Percentiles rank a stretch among this genome's conserved stretches.
Evolutionary conservation across 352 stramenopile genomes (phyloP).

Genomic region (Phytopythium helicoides): DNA sequence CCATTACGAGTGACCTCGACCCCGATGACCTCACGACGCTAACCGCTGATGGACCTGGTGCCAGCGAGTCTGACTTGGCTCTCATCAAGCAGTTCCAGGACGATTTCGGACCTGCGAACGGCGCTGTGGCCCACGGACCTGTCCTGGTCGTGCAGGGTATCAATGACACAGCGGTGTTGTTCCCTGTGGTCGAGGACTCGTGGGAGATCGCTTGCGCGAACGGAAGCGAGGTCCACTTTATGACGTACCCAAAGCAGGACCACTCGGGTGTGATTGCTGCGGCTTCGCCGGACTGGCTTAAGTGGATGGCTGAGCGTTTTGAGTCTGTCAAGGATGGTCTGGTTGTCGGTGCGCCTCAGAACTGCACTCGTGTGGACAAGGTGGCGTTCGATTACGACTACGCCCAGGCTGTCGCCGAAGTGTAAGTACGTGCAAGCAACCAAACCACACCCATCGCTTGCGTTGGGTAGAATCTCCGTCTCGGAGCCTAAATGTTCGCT

Average conservation of each 20-base stretch:
- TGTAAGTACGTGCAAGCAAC: no score
- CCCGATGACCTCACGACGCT: slow-evolving; percentile 5
- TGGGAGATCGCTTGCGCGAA: slow-evolving; percentile 4
- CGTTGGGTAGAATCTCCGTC: slow-evolving; percentile 60
- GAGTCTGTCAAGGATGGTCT: background rate
- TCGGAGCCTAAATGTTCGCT: no score
- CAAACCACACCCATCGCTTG: no score
- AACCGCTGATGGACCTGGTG: background rate
- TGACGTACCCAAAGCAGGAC: slow-evolving; percentile 13
- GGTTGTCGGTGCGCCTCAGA: background rate
- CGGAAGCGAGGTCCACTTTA: slow-evolving; percentile 9
- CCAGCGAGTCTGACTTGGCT: background rate
- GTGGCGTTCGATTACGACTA: slow-evolving; percentile 1
- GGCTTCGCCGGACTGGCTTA: background rate
- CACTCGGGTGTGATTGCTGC: slow-evolving; percentile 2
- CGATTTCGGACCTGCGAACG: slow-evolving; percentile 3
- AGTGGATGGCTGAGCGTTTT: background rate
- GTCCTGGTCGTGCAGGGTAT: slow-evolving; percentile 10
- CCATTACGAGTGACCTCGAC: slow-evolving; percentile 3
- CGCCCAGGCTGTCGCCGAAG: background rate
- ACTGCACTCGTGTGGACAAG: background rate
- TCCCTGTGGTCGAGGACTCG: slow-evolving; percentile 4
- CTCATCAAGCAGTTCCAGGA: slow-evolving; percentile 5
- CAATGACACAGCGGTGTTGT: slow-evolving; percentile 9
- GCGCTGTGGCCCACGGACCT: slow-evolving; percentile 1